Evolutionary conservation across 805 yeast genomes (phyloP).

Genomic region (Candida qinlingensis): DNA sequence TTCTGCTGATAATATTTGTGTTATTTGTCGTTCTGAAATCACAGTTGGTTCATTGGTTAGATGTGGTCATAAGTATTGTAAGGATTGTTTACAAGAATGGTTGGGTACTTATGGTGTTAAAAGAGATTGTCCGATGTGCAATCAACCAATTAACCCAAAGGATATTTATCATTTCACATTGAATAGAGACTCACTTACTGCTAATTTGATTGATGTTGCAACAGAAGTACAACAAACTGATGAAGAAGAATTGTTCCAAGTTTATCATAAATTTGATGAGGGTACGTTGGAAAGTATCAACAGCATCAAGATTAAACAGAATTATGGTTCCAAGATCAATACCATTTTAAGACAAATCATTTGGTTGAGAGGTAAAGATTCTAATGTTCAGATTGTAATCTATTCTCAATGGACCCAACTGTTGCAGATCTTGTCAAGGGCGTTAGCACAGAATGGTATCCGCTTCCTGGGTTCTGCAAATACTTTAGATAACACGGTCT

Average conservation of each 20-base stretch:
- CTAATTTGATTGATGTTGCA: slow-evolving; percentile 32
- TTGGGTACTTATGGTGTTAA: slow-evolving; percentile 33
- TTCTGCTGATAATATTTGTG: slow-evolving; percentile 44
- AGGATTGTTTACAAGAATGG: slow-evolving; percentile 78
- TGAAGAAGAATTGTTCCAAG: slow-evolving; percentile 12
- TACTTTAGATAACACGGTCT: slow-evolving; percentile 1
- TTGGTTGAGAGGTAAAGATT: slow-evolving; percentile 52
- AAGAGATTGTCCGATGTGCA: slow-evolving; percentile 78
- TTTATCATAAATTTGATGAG: slow-evolving; percentile 33
- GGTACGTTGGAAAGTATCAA: slow-evolving; percentile 40
- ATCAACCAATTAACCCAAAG: slow-evolving; percentile 38
- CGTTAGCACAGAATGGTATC: slow-evolving; percentile 56
- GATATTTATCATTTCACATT: slow-evolving; percentile 70
- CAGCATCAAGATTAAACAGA: slow-evolving; percentile 35
- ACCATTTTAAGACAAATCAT: slow-evolving; percentile 68
- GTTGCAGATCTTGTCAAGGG: slow-evolving; percentile 57
- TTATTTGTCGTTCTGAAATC: slow-evolving; percentile 71
- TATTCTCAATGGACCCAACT: slow-evolving; percentile 89
- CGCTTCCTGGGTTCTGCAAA: slow-evolving; percentile 47
- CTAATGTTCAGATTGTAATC: slow-evolving; percentile 61
- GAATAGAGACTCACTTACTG: slow-evolving; percentile 46
- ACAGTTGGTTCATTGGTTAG: slow-evolving; percentile 73
- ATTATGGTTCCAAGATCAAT: slow-evolving; percentile 85
- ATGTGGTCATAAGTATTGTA: slow-evolving; percentile 92
- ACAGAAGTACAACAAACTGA: slow-evolving; percentile 1